A percentile compares a stretch with the other conserved stretches of the same genome.
These are phyloP conservation scores for Fonsecaea multimorphosa DNA, from an alignment of 2,329 filamentous ascomycete species.

Conservation along the genomic window DNA sequence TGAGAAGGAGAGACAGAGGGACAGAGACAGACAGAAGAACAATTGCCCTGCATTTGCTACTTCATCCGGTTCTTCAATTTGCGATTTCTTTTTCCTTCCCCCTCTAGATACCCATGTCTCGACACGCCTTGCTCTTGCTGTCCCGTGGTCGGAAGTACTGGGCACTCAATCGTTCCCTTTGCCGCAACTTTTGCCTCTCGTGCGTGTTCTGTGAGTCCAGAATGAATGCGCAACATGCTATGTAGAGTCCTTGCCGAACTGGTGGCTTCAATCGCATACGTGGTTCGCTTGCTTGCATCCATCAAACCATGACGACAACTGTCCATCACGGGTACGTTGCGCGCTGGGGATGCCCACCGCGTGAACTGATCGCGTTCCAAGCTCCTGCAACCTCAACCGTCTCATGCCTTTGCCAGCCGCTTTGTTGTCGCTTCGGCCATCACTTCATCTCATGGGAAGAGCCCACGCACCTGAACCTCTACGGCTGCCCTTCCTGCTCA, in stretches of 20 bases:
- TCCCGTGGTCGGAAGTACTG: not conserved
- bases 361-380: not conserved
- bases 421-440: not conserved
- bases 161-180: not conserved
- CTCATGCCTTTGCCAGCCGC: not conserved
- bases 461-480: not conserved
- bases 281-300: not conserved
- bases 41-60: not conserved
- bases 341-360: not conserved
- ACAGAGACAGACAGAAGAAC: not conserved
- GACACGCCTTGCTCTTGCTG: not conserved
- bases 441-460: not conserved
- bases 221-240: not conserved
- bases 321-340: not conserved
- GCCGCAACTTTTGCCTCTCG: not conserved
- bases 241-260: not conserved
- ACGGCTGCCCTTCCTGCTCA: constrained; percentile 5
- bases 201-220: constrained; percentile 6
- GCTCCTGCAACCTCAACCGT: not conserved
- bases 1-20: not conserved
- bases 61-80: not conserved
- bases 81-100: not conserved
- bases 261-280: not conserved
- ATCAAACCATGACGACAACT: not conserved
- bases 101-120: not conserved